Evolutionary conservation across 2,329 filamentous ascomycete species (phyloP), one percentile per base, ranked within the genome.

Genomic region (Lecanicillium sp.): DNA sequence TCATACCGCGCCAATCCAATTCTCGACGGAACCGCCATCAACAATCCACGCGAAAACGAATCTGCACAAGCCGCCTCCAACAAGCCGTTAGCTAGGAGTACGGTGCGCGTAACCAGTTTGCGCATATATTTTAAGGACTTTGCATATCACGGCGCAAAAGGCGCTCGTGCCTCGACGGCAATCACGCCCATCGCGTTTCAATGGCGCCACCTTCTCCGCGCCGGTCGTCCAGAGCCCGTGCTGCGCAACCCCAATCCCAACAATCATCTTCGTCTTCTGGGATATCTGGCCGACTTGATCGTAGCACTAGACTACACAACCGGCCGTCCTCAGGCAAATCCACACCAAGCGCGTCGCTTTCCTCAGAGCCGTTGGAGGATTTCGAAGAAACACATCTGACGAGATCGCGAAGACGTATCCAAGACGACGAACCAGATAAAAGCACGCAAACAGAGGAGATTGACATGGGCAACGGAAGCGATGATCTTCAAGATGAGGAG

Each of bases 221-320:
- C 66, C 86, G 90, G 61, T 95, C 89, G 57, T 92, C 89, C 64
- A 82, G 90, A 74, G 87, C 87, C 69, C 85, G 87, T 59, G 79
- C 79, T 56, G 80, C 78, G 52, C 84, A 89, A 69, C 75, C 81
- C 55, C 77, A 79, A 64, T 79, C 82, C 53, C 81, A 87, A 52
- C 81, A 87, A 53, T 87, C 84, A 46, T 87, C 84, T 46, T 80
- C 84, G 36, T 90, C 87, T 30, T 89, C 81, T 44, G 84, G 83
- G 55, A 81, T 84, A 30, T 89, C 86, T 45, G 76, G 74, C 51
- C 85, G 86, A 55, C 73, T 72, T 44, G 87, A 94, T 52, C 79
- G 87, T 60, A 78, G 69, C 56, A 84, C 83, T 36, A 76, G 84
- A 60, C 78, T 79, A 37, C 76, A 81, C 56, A 73, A 79, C 53